Evolutionary conservation across 78 protist species (phyloP).

Genomic region (Guillardia theta): DNA sequence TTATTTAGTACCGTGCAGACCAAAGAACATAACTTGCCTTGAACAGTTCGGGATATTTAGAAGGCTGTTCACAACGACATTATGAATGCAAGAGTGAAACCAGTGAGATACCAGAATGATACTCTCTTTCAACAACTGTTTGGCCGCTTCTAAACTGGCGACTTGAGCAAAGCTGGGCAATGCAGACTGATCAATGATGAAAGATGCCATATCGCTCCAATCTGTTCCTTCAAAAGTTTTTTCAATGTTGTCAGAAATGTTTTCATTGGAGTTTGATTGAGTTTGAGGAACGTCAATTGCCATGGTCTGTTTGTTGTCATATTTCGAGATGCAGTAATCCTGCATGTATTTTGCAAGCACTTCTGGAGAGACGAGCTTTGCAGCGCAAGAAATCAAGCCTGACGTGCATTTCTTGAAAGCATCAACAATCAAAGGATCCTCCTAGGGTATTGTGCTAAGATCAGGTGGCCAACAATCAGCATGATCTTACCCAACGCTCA

Average conservation of each 20-base stretch:
- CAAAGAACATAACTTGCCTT: background rate
- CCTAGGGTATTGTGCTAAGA: background rate
- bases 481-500: background rate
- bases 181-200: too few relatives aligned
- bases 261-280: too few relatives aligned
- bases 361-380: background rate
- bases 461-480: background rate
- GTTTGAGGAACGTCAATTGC: too few relatives aligned
- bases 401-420: background rate
- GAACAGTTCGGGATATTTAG: background rate
- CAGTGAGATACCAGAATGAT: background rate
- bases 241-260: too few relatives aligned
- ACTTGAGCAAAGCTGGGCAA: background rate
- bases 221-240: too few relatives aligned
- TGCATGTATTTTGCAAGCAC: background rate
- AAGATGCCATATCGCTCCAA: too few relatives aligned
- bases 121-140: background rate
- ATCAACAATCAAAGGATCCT: background rate
- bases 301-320: too few relatives aligned
- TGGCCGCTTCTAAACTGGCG: background rate
- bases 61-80: background rate
- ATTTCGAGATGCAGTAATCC: background rate
- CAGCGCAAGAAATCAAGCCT: background rate
- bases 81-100: too few relatives aligned
- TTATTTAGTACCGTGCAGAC: background rate